A percentile compares a stretch with the other conserved stretches of the same genome.
Conservation (phyloP, 306 rosid species). For the Trifolium dubium region DNA sequence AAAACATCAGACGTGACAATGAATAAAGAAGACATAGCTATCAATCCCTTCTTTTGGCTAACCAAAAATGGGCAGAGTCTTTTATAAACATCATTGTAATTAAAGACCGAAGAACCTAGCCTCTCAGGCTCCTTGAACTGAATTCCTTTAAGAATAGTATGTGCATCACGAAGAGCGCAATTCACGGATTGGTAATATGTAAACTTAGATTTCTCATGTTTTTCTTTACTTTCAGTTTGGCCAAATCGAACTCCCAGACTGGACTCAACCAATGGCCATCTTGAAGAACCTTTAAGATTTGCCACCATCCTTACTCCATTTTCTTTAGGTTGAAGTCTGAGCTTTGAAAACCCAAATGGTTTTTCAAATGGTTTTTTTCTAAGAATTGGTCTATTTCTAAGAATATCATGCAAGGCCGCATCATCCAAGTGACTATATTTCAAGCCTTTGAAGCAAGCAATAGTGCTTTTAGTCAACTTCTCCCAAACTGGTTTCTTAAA, state of each 20-base stretch:
- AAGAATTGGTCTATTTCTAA: neutral
- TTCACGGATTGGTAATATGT: constrained; percentile 68
- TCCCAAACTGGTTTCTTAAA: constrained; percentile 80
- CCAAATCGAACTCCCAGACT: constrained; percentile 38
- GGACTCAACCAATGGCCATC: constrained; percentile 47
- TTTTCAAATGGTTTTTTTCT: too few relatives aligned
- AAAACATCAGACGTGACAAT: constrained; percentile 81
- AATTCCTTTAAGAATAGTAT: constrained; percentile 68
- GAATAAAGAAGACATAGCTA: constrained; percentile 52
- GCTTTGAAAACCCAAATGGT: constrained; percentile 90
- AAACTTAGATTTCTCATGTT: constrained; percentile 36
- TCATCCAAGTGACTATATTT: constrained; percentile 61
- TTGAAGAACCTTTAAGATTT: constrained; percentile 78
- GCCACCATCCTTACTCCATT: constrained; percentile 85
- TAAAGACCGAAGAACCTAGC: constrained; percentile 90
- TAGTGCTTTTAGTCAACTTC: constrained; percentile 58
- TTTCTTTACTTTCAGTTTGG: constrained; percentile 36
- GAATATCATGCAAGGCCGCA: constrained; percentile 60
- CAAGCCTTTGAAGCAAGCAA: constrained; percentile 58
- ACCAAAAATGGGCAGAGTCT: constrained; percentile 66
- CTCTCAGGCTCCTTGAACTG: constrained; percentile 64
- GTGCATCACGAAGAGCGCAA: constrained; percentile 67
- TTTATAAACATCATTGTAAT: constrained; percentile 80
- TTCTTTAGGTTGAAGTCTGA: constrained; percentile 80
- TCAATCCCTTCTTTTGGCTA: constrained; percentile 50